Evolutionary conservation across 2,329 filamentous ascomycete genomes (phyloP).

Genomic region (Phyllosticta citrichinensis): DNA sequence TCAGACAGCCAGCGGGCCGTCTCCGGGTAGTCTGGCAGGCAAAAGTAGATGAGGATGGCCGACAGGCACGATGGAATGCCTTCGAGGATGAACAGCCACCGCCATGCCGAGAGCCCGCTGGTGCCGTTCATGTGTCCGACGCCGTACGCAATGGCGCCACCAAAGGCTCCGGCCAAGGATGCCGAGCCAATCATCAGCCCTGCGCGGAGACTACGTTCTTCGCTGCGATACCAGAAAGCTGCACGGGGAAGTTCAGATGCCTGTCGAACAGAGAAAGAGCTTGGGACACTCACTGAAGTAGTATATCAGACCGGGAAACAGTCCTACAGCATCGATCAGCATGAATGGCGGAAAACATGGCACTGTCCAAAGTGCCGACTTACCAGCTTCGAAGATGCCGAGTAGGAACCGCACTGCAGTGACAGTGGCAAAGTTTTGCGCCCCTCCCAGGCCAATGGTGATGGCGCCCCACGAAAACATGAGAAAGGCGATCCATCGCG

Average conservation of each 20-base stretch:
- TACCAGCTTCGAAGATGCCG: slow-evolving; percentile 18
- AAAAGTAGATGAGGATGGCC: slow-evolving; percentile 34
- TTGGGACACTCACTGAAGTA: slow-evolving; percentile 34
- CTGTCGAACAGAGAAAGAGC: background rate
- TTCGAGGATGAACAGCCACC: slow-evolving; percentile 36
- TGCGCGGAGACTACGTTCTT: slow-evolving; percentile 49
- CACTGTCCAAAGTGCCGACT: background rate
- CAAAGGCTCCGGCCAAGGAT: slow-evolving; percentile 45
- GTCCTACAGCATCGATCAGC: slow-evolving; percentile 5
- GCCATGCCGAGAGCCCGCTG: slow-evolving; percentile 24
- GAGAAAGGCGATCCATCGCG: slow-evolving; percentile 28
- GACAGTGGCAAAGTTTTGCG: slow-evolving; percentile 33
- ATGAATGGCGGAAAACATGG: background rate
- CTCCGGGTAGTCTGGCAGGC: slow-evolving; percentile 41
- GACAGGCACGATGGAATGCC: slow-evolving; percentile 30
- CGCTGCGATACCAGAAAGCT: slow-evolving; percentile 45
- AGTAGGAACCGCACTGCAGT: slow-evolving; percentile 34
- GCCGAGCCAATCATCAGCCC: slow-evolving; percentile 44
- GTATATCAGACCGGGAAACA: slow-evolving; percentile 29
- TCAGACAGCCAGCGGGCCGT: slow-evolving; percentile 35
- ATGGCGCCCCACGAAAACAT: slow-evolving; percentile 38
- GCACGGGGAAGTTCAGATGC: background rate
- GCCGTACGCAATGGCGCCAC: slow-evolving; percentile 45
- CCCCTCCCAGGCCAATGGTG: slow-evolving; percentile 37
- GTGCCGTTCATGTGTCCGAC: slow-evolving; percentile 32